Percentiles rank a stretch among this genome's conserved stretches.
Evolutionary conservation across 148 eudicot species (phyloP).

Genomic region (Rheum nobile): DNA sequence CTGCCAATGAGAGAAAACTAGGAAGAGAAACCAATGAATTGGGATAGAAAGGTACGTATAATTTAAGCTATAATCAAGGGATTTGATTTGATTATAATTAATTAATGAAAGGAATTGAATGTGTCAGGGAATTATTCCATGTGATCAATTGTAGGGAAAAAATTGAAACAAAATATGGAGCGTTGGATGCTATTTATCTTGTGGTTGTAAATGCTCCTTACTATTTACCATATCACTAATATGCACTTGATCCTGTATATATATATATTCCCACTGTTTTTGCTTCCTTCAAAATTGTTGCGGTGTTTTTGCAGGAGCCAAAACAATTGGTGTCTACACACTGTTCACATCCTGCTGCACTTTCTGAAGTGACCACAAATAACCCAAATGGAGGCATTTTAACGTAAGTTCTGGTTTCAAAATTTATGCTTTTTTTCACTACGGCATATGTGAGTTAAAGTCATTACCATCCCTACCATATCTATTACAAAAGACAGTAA

Average conservation of each 20-base stretch:
- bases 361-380: slow-evolving; percentile 73
- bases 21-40: too few species aligned
- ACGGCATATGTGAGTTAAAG: not conserved
- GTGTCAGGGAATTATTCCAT: too few species aligned
- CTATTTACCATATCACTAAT: too few species aligned
- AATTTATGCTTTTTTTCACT: not conserved
- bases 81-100: too few species aligned
- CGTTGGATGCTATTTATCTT: too few species aligned
- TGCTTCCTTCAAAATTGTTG: not conserved
- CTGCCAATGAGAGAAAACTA: too few species aligned
- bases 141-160: too few species aligned
- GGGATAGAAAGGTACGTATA: too few species aligned
- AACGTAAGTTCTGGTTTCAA: slow-evolving; percentile 50
- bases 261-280: not conserved
- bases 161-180: too few species aligned
- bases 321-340: slow-evolving; percentile 55
- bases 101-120: too few species aligned
- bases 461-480: not conserved
- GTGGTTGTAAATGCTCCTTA: too few species aligned
- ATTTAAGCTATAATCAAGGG: too few species aligned
- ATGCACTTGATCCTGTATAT: not conserved
- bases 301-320: slow-evolving; percentile 37
- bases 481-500: not conserved
- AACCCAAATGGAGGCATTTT: slow-evolving; percentile 61
- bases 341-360: slow-evolving; percentile 55